Conservation (phyloP, 164 flowering plant genomes). For the Warburgia ugandensis region DNA sequence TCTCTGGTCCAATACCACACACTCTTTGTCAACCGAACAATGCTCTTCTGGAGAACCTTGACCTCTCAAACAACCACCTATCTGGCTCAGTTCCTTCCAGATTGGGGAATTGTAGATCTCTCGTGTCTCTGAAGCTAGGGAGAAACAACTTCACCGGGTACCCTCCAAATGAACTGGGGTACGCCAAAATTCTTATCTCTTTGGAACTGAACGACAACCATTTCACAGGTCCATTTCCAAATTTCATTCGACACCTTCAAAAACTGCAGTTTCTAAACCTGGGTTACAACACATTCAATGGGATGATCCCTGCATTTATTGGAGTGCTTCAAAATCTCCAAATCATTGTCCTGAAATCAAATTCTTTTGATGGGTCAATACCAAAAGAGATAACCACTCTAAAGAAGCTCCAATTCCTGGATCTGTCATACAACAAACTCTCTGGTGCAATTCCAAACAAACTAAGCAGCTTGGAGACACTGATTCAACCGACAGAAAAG, state of each 20-base stretch:
- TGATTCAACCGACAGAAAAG: background rate
- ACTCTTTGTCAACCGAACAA: slow-evolving; percentile 7
- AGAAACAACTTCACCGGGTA: slow-evolving; percentile 8
- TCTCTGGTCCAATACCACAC: slow-evolving; percentile 8
- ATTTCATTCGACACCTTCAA: slow-evolving; percentile 6
- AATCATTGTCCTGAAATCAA: background rate
- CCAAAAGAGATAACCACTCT: slow-evolving; percentile 4
- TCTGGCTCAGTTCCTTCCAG: slow-evolving; percentile 5
- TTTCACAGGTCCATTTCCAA: slow-evolving; percentile 10
- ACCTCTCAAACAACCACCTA: slow-evolving; percentile 12
- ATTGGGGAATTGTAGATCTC: slow-evolving; percentile 12
- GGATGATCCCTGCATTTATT: background rate
- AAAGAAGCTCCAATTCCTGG: slow-evolving; percentile 9
- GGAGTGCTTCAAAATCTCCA: slow-evolving; percentile 1
- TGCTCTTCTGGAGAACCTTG: slow-evolving; percentile 8
- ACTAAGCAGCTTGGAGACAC: background rate
- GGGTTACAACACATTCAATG: slow-evolving; percentile 5
- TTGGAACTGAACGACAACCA: slow-evolving; percentile 6
- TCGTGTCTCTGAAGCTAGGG: slow-evolving; percentile 10
- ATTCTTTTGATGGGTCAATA: slow-evolving; percentile 1
- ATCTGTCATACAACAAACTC: slow-evolving; percentile 13
- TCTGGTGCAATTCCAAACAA: slow-evolving; percentile 12
- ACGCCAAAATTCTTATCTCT: background rate
- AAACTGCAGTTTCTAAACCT: slow-evolving; percentile 11
- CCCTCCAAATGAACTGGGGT: slow-evolving; percentile 10